A percentile compares a stretch with the other conserved stretches of the same genome.
Evolutionary conservation across 2,329 filamentous ascomycete genomes (phyloP).

Genomic region (Aspergillus sp.): DNA sequence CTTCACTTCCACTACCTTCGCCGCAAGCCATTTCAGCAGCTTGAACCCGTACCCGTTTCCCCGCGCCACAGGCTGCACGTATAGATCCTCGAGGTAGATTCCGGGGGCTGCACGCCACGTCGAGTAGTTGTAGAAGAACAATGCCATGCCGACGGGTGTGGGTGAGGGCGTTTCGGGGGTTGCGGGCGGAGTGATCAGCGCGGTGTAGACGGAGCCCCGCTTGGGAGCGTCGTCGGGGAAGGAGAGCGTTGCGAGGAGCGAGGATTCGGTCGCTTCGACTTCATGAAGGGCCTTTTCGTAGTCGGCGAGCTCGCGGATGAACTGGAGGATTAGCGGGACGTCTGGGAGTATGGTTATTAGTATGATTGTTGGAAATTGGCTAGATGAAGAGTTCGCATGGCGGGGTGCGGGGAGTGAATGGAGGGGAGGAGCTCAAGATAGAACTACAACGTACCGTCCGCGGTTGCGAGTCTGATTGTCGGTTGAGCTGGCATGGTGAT

Average conservation of each 20-base stretch:
- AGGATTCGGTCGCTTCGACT: slow-evolving; percentile 76
- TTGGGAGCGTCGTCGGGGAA: slow-evolving; percentile 61
- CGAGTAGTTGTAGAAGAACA: slow-evolving; percentile 95
- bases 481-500: slow-evolving; percentile 35
- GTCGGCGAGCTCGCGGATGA: slow-evolving; percentile 82
- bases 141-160: slow-evolving; percentile 69
- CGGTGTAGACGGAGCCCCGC: slow-evolving; percentile 68
- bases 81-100: slow-evolving; percentile 94
- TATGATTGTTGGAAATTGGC: slow-evolving; percentile 9
- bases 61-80: slow-evolving; percentile 69
- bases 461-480: slow-evolving; percentile 42
- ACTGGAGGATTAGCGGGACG: slow-evolving; percentile 72
- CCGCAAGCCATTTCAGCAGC: slow-evolving; percentile 74
- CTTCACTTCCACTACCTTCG: slow-evolving; percentile 69
- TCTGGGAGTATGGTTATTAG: slow-evolving; percentile 54
- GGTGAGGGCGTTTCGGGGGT: slow-evolving; percentile 39
- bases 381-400: neutral
- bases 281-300: slow-evolving; percentile 77
- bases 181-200: slow-evolving; percentile 61
- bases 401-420: neutral
- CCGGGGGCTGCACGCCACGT: slow-evolving; percentile 88
- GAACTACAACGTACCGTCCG: slow-evolving; percentile 34
- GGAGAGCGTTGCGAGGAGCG: slow-evolving; percentile 72
- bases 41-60: slow-evolving; percentile 77
- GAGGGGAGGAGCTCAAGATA: neutral